Evolutionary conservation across 1,284 basidiomycete genomes (phyloP), one percentile per base, ranked within the genome.

Genomic region (Cryptococcus hybrid): DNA sequence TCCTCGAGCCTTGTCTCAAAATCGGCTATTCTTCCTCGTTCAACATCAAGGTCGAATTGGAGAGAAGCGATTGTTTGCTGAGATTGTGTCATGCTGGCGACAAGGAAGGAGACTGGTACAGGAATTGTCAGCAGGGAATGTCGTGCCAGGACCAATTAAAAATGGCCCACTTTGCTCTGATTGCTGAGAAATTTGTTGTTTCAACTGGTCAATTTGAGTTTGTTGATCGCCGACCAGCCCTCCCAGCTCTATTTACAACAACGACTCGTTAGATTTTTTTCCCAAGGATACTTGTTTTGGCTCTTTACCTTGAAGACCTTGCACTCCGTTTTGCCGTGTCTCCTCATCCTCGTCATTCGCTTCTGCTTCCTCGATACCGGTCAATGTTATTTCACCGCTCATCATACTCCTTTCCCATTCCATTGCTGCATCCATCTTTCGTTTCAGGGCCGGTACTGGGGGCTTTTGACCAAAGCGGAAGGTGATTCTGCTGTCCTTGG

Each of bases 371-470:
- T 51, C 49, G n/a, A 51, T 51, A 3, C 49, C 49, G 12, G 37
- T n/a, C 15, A 51, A 36, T 15, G 49, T 51, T 6, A 51, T 8
- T 7, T 51, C 49, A 7, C 39, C 49, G 18, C 37, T 39, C n/a
- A 51, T 39, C 37, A 51, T 51, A n/a, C 37, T 51, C 49, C 39
- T 24, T 36, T 51, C 49, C 49, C 49, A 51, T 18, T 48, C 47
- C 24, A 36, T 36, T n/a, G 15, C 15, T 36, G 24, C 35, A 34
- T 48, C 47, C 12, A 48, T 48, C 47, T 38, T 42, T n/a, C n/a
- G 9, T 42, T 42, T 42, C 9, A 42, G 40, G n/a, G 40, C 40
- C 9, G 40, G 40, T n/a, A 42, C 40, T 9, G 40, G 40, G 4
- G 47, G 34, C 49, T 51, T 36, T 51, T 42, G 7, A 38, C 36